Percentiles rank a stretch among this genome's conserved stretches.
These are phyloP conservation scores for Talaromyces liani DNA, from an alignment of 495 filamentous ascomycete species.

Conservation along the genomic window DNA sequence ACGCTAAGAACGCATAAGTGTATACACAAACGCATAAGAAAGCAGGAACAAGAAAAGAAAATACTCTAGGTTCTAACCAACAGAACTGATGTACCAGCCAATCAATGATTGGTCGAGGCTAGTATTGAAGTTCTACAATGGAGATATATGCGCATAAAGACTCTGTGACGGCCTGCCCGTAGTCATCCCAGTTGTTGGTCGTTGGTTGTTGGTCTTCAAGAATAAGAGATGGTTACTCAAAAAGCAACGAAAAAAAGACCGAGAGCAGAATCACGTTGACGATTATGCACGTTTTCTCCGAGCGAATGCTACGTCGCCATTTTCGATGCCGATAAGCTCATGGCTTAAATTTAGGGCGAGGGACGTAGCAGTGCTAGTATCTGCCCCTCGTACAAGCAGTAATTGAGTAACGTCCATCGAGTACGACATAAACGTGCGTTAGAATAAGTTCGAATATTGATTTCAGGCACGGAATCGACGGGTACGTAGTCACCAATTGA, in stretches of 20 bases:
- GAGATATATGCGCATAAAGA: neutral
- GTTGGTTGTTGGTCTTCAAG: neutral
- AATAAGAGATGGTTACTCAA: neutral
- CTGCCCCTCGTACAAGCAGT: neutral
- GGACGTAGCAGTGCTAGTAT: neutral
- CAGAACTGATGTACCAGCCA: neutral
- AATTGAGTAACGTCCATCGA: neutral
- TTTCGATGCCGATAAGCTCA: neutral
- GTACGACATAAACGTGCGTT: neutral
- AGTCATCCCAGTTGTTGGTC: neutral
- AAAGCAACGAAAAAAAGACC: neutral
- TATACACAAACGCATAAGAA: neutral
- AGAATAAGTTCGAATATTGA: neutral
- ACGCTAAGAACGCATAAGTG: neutral
- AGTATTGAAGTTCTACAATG: neutral
- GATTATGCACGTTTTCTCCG: neutral
- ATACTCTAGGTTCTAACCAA: neutral
- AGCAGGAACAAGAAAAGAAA: neutral
- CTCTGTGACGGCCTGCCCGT: neutral
- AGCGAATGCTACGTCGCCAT: conserved; percentile 3
- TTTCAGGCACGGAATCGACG: neutral
- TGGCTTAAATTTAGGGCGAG: neutral
- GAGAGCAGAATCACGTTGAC: neutral
- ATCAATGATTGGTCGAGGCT: neutral
- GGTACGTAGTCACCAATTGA: too few species aligned